Evolutionary conservation across 2,329 filamentous ascomycete genomes (phyloP).

Genomic region (Hortaea werneckii): DNA sequence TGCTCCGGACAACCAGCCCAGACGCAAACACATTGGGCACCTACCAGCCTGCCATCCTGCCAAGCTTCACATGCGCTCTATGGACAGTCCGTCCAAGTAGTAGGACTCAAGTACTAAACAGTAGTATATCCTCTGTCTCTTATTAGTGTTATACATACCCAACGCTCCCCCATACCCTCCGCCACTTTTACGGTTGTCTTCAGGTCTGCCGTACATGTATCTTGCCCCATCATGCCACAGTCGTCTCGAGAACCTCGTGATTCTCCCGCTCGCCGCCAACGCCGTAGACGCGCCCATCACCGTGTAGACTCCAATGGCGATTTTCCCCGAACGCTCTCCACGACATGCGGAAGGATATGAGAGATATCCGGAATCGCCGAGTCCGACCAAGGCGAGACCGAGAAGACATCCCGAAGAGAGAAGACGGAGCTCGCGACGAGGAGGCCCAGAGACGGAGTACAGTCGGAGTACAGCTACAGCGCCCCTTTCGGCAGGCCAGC

Average conservation of each 20-base stretch:
- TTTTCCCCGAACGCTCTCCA: slow-evolving; percentile 6
- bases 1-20: too few relatives aligned
- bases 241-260: slow-evolving; percentile 6
- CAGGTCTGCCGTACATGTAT: too few relatives aligned
- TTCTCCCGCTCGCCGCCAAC: slow-evolving; percentile 20
- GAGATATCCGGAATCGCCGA: slow-evolving; percentile 8
- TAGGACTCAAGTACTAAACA: too few relatives aligned
- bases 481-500: slow-evolving; percentile 44
- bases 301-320: slow-evolving; percentile 26
- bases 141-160: too few relatives aligned
- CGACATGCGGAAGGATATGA: slow-evolving; percentile 3
- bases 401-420: slow-evolving; percentile 2
- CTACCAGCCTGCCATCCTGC: too few relatives aligned
- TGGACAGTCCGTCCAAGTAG: too few relatives aligned
- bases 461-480: slow-evolving; percentile 24
- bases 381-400: slow-evolving; percentile 11
- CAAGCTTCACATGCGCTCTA: too few relatives aligned
- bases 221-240: not conserved
- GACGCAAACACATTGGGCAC: too few relatives aligned
- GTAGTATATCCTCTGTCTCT: too few relatives aligned
- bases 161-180: too few relatives aligned
- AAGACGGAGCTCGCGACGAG: not conserved
- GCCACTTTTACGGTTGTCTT: too few relatives aligned
- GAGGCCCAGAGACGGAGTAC: slow-evolving; percentile 10
- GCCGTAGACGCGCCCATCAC: slow-evolving; percentile 23